phyloP scores from a whole-genome alignment of 2,329 filamentous ascomycete species.

The Neonectria neomacrospora region DNA sequence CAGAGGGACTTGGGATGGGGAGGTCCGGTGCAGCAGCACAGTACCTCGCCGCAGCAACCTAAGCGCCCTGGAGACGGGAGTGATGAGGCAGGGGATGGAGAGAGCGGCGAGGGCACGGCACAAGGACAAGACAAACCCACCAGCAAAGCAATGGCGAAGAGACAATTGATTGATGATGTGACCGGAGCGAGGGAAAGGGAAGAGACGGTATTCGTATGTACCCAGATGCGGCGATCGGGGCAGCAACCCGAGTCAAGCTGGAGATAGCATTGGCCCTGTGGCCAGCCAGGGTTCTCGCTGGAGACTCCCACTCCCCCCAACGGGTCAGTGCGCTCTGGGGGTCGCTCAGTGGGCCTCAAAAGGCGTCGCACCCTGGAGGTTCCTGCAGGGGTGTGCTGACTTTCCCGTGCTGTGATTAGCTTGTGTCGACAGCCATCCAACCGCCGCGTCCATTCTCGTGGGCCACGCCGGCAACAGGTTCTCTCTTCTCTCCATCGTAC shows the following conservation, averaged over 20 bases:
- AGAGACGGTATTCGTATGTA: not conserved
- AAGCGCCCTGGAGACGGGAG: slow-evolving; percentile 4
- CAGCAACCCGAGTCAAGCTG: not conserved
- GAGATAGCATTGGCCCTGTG: not conserved
- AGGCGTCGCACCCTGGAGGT: slow-evolving; percentile 5
- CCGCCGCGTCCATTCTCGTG: not conserved
- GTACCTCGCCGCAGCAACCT: slow-evolving; percentile 10
- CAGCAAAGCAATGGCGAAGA: slow-evolving; percentile 3
- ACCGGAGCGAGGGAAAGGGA: not conserved
- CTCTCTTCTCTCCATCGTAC: not conserved
- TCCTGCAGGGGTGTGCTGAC: slow-evolving; percentile 12
- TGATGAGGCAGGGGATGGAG: too few relatives aligned
- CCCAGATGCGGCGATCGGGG: not conserved
- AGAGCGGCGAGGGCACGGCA: too few relatives aligned
- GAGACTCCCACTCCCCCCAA: slow-evolving; percentile 4
- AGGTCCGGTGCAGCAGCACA: slow-evolving; percentile 1
- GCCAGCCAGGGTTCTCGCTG: not conserved
- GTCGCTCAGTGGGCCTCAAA: slow-evolving; percentile 12
- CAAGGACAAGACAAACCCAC: not conserved
- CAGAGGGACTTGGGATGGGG: slow-evolving; percentile 27
- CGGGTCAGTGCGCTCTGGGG: slow-evolving; percentile 19
- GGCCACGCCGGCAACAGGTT: slow-evolving; percentile 2
- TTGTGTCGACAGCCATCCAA: slow-evolving; percentile 18
- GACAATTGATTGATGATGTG: not conserved
- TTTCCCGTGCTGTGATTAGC: slow-evolving; percentile 22